Percentiles rank a stretch among this genome's conserved stretches.
phyloP scores from a whole-genome alignment of 352 stramenopile species.

The Stephanocyclus meneghinianus region DNA sequence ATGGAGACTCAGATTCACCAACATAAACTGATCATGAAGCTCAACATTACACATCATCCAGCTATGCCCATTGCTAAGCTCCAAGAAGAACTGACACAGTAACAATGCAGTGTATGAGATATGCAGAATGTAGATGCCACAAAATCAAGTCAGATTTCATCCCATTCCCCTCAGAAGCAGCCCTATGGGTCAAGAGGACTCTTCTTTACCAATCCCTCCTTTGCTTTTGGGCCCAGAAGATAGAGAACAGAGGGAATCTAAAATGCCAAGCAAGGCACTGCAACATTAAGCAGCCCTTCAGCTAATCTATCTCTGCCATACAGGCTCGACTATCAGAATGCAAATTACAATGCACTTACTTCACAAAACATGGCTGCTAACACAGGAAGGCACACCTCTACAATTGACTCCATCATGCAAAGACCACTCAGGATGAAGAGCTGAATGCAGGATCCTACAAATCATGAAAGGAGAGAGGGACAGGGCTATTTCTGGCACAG shows the following conservation, averaged over 20 bases:
- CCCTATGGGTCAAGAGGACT: constrained; percentile 13
- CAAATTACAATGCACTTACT: too few relatives aligned
- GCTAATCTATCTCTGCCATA: constrained; percentile 1
- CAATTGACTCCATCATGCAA: too few relatives aligned
- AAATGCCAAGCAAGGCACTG: constrained; percentile 10
- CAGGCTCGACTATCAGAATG: constrained; percentile 17
- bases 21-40: neutral
- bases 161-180: constrained; percentile 35
- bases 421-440: too few relatives aligned
- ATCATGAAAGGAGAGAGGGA: too few relatives aligned
- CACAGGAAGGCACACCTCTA: too few relatives aligned
- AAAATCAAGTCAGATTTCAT: constrained; percentile 38
- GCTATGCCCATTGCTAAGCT: too few relatives aligned
- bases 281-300: constrained; percentile 2
- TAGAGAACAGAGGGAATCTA: constrained; percentile 26
- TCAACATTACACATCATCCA: neutral
- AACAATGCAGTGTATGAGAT: constrained; percentile 5
- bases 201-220: constrained; percentile 25
- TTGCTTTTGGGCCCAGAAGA: constrained; percentile 6
- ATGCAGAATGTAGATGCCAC: constrained; percentile 36
- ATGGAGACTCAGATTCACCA: neutral
- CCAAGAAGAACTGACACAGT: too few relatives aligned
- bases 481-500: too few relatives aligned
- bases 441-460: too few relatives aligned
- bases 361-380: too few relatives aligned